phyloP scores from a whole-genome alignment of 2,329 filamentous ascomycete genomes.

The Fusarium penzigii region DNA sequence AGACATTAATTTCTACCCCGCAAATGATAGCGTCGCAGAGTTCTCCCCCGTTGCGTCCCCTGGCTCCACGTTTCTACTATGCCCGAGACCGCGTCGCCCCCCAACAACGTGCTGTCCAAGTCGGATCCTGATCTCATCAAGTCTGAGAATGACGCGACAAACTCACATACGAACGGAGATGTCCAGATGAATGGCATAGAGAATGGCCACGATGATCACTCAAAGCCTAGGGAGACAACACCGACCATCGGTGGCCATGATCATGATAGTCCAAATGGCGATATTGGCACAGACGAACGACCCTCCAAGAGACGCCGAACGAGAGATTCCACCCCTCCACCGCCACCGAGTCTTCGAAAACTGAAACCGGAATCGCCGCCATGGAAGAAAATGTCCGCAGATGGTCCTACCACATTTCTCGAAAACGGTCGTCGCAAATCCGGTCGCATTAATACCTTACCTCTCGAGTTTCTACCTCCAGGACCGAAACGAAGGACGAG shows the following conservation, averaged over 20 bases:
- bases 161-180: slow-evolving; percentile 16
- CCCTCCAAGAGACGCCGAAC: slow-evolving; percentile 68
- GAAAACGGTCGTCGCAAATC: slow-evolving; percentile 71
- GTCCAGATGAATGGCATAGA: slow-evolving; percentile 19
- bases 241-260: slow-evolving; percentile 29
- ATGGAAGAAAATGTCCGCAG: slow-evolving; percentile 84
- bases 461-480: slow-evolving; percentile 52
- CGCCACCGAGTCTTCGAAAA: slow-evolving; percentile 43
- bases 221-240: slow-evolving; percentile 25
- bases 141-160: slow-evolving; percentile 25
- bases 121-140: slow-evolving; percentile 31
- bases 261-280: slow-evolving; percentile 44
- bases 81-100: slow-evolving; percentile 63
- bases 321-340: slow-evolving; percentile 46
- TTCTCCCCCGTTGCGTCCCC: slow-evolving; percentile 50
- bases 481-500: slow-evolving; percentile 55
- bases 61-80: slow-evolving; percentile 51
- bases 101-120: slow-evolving; percentile 42
- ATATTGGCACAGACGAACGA: slow-evolving; percentile 43
- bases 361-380: slow-evolving; percentile 71
- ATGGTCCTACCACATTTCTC: slow-evolving; percentile 85
- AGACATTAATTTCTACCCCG: slow-evolving; percentile 56
- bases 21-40: slow-evolving; percentile 62
- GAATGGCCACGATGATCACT: slow-evolving; percentile 6
- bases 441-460: slow-evolving; percentile 61